Percentiles rank a stretch among this genome's conserved stretches.
Conservation (phyloP, 176 grass and related monocot genomes). For the Rhynchospora breviuscula region DNA sequence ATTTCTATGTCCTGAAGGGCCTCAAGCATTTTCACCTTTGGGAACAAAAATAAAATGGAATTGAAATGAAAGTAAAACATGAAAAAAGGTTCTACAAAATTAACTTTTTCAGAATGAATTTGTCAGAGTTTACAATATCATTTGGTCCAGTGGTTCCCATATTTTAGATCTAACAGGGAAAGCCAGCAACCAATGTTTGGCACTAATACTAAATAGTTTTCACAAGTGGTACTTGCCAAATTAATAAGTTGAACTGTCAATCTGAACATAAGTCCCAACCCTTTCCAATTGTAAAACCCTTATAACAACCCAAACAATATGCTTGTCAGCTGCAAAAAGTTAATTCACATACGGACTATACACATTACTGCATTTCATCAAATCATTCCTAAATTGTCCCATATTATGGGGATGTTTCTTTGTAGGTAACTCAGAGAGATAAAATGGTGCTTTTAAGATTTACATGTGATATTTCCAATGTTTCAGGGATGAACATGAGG, state of each 20-base stretch:
- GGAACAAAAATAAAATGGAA: not conserved
- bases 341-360: too few relatives aligned
- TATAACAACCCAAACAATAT: not conserved
- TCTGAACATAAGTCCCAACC: not conserved
- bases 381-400: not conserved
- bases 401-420: not conserved
- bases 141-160: not conserved
- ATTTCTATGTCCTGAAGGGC: constrained; percentile 98
- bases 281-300: not conserved
- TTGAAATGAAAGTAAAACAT: not conserved
- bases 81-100: not conserved
- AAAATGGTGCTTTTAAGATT: not conserved
- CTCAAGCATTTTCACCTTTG: constrained; percentile 91
- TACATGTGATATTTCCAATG: not conserved
- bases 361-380: not conserved
- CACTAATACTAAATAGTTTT: not conserved
- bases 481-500: not conserved
- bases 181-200: not conserved
- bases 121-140: not conserved
- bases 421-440: not conserved
- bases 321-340: not conserved
- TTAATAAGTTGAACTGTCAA: not conserved
- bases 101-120: not conserved
- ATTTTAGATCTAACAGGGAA: not conserved
- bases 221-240: not conserved